Conservation (phyloP, 805 yeast species). For the Kuraishia molischiana region DNA sequence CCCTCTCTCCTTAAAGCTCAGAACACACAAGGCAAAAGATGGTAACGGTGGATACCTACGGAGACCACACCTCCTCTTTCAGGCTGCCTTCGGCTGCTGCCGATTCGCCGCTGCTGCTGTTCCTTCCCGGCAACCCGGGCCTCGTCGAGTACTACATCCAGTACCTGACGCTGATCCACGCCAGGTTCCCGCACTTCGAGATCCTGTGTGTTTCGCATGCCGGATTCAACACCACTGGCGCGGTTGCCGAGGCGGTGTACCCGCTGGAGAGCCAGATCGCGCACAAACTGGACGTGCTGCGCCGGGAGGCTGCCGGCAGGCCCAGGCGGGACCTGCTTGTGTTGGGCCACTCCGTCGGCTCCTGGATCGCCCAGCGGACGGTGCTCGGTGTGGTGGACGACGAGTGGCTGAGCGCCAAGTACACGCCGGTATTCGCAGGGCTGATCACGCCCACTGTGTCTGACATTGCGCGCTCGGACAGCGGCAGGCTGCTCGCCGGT, state of each 20-base stretch:
- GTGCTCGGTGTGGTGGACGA: conserved; percentile 21
- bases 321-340: conserved; percentile 28
- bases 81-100: background rate
- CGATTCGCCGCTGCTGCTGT: conserved; percentile 31
- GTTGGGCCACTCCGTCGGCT: conserved; percentile 68
- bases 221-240: conserved; percentile 30
- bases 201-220: conserved; percentile 56
- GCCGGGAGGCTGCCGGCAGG: conserved; percentile 10
- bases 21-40: background rate
- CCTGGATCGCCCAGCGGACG: conserved; percentile 50
- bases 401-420: conserved; percentile 12
- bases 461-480: conserved; percentile 38
- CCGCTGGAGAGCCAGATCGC: conserved; percentile 44
- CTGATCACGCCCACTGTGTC: conserved; percentile 62
- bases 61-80: background rate
- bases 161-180: conserved; percentile 35
- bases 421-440: conserved; percentile 37
- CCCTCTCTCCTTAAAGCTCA: too few relatives aligned
- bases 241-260: conserved; percentile 15
- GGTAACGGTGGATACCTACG: background rate
- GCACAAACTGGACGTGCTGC: conserved; percentile 46
- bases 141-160: conserved; percentile 53
- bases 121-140: conserved; percentile 78
- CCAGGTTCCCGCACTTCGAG: conserved; percentile 33
- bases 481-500: conserved; percentile 2